These are phyloP conservation scores for Colletotrichum incanum DNA, from an alignment of 2,329 filamentous ascomycete species.

Conservation along the genomic window DNA sequence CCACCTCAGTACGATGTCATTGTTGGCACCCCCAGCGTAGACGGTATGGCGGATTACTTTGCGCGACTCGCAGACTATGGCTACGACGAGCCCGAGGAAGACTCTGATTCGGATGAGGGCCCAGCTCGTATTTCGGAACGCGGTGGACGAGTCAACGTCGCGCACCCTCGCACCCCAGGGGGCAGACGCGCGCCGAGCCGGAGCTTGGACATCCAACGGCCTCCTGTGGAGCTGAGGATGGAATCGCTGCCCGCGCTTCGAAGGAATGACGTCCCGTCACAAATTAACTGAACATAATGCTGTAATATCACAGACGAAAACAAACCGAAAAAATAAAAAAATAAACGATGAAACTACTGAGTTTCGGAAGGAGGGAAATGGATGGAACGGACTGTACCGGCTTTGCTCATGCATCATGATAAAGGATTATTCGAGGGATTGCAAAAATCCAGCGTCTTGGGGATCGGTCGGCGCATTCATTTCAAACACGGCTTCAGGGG, in stretches of 20 bases:
- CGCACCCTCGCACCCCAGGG: slow-evolving; percentile 70
- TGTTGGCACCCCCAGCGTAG: slow-evolving; percentile 77
- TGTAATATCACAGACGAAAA: slow-evolving; percentile 25
- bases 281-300: slow-evolving; percentile 18
- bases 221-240: slow-evolving; percentile 54
- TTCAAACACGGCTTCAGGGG: neutral
- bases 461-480: slow-evolving; percentile 28
- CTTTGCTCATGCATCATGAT: slow-evolving; percentile 19
- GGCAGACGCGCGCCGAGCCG: slow-evolving; percentile 68
- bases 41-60: slow-evolving; percentile 90
- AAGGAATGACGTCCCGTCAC: neutral
- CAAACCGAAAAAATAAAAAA: no score
- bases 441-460: slow-evolving; percentile 6
- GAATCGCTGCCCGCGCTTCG: slow-evolving; percentile 31
- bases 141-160: slow-evolving; percentile 70
- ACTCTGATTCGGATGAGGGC: slow-evolving; percentile 65
- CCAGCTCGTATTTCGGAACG: slow-evolving; percentile 65
- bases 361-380: neutral
- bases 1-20: slow-evolving; percentile 89
- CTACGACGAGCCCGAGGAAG: slow-evolving; percentile 56
- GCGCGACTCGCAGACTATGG: slow-evolving; percentile 83
- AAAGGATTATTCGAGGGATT: slow-evolving; percentile 1
- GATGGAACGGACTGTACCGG: neutral
- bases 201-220: slow-evolving; percentile 70
- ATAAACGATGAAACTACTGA: neutral